Conservation (phyloP, 305 asterid genomes). For the Ilex paraguariensis region DNA sequence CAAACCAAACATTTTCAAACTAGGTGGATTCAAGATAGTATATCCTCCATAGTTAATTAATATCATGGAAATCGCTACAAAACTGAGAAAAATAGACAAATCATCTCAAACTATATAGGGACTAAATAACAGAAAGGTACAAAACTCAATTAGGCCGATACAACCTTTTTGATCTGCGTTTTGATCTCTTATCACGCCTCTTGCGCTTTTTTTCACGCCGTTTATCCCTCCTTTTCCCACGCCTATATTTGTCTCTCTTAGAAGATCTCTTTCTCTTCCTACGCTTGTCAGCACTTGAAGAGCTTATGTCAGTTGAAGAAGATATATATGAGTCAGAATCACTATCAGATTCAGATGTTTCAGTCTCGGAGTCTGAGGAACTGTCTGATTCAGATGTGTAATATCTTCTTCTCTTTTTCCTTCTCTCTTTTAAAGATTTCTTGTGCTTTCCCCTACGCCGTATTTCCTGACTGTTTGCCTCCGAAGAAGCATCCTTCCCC, state of each 20-base stretch:
- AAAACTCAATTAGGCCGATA: background rate
- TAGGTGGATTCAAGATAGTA: no score
- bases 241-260: constrained; percentile 64
- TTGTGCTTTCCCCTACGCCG: constrained; percentile 74
- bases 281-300: constrained; percentile 81
- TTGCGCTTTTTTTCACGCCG: constrained; percentile 74
- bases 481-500: constrained; percentile 37
- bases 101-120: no score
- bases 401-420: constrained; percentile 68
- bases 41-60: no score
- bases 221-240: constrained; percentile 64
- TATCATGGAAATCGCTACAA: no score
- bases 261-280: constrained; percentile 77
- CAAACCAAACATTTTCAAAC: no score
- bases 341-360: constrained; percentile 75
- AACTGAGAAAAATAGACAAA: no score
- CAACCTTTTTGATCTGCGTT: constrained; percentile 78
- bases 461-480: constrained; percentile 37
- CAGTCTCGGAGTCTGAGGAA: constrained; percentile 60
- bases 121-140: no score
- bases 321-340: constrained; percentile 61
- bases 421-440: constrained; percentile 64
- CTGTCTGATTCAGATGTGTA: constrained; percentile 83
- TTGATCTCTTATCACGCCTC: constrained; percentile 77
- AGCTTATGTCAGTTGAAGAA: constrained; percentile 74